phyloP scores from a whole-genome alignment of 352 stramenopile genomes.

The Peronospora farinosa region DNA sequence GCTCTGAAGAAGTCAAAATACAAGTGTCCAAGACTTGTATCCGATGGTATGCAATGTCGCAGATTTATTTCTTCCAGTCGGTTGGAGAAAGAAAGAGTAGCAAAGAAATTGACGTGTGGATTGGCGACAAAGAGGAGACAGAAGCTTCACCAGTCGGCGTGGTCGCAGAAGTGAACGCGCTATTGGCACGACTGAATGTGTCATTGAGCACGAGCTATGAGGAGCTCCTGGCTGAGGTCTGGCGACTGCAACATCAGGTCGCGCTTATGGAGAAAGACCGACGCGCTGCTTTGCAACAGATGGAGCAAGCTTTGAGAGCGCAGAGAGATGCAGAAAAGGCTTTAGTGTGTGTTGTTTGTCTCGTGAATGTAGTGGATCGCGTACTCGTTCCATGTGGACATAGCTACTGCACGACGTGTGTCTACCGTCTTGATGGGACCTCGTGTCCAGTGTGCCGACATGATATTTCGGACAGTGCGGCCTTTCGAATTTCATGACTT shows the following conservation, averaged over 20 bases:
- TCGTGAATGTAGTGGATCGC: conserved; percentile 44
- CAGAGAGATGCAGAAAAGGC: conserved; percentile 48
- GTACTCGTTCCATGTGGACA: conserved; percentile 57
- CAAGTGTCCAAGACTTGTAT: conserved; percentile 34
- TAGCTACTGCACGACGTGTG: conserved; percentile 48
- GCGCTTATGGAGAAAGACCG: conserved; percentile 38
- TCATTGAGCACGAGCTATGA: conserved; percentile 43
- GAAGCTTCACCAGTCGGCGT: conserved; percentile 19
- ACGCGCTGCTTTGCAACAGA: conserved; percentile 24
- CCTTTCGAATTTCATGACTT: conserved; percentile 40
- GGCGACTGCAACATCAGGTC: conserved; percentile 35
- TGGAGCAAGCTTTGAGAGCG: conserved; percentile 35
- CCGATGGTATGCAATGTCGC: conserved; percentile 36
- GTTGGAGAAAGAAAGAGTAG: not conserved
- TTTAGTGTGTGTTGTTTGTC: conserved; percentile 49
- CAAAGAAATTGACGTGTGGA: not conserved
- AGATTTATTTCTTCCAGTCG: conserved; percentile 49
- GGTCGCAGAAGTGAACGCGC: conserved; percentile 39
- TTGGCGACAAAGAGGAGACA: conserved; percentile 2
- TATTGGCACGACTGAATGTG: conserved; percentile 42
- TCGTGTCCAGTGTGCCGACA: conserved; percentile 47
- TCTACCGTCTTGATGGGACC: conserved; percentile 32
- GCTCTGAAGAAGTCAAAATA: conserved; percentile 36
- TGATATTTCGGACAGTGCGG: conserved; percentile 25
- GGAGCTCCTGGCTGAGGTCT: conserved; percentile 40